A percentile compares a stretch with the other conserved stretches of the same genome.
Evolutionary conservation across 2,329 filamentous ascomycete species (phyloP).

Genomic region (Canariomyces notabilis): DNA sequence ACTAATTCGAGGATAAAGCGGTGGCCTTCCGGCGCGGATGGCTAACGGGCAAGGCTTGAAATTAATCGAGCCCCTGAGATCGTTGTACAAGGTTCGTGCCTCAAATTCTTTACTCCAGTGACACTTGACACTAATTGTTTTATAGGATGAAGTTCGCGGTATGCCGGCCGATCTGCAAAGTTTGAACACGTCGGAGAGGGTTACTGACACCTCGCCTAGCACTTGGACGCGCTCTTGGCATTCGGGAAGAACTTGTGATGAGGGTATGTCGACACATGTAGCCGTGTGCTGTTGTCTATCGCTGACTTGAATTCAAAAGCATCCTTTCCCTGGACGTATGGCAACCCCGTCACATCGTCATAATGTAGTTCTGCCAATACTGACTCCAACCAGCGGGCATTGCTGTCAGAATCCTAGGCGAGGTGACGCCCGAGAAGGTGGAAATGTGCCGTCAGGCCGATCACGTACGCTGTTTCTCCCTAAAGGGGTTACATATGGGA

Average conservation of each 20-base stretch:
- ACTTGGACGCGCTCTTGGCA: conserved; percentile 19
- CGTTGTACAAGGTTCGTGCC: conserved; percentile 73
- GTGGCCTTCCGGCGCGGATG: conserved; percentile 35
- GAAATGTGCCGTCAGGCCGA: conserved; percentile 75
- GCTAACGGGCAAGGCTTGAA: conserved; percentile 42
- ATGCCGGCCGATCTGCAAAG: neutral
- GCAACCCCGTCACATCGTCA: neutral
- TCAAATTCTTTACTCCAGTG: neutral
- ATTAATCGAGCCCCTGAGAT: conserved; percentile 72
- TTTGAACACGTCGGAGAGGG: no score
- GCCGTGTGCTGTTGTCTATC: neutral
- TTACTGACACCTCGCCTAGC: conserved; percentile 9
- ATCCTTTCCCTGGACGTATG: conserved; percentile 29
- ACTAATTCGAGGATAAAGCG: conserved; percentile 27
- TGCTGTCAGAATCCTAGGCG: conserved; percentile 75
- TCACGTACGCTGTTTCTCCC: conserved; percentile 27
- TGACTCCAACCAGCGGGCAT: conserved; percentile 41
- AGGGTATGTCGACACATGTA: conserved; percentile 18
- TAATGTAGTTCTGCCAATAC: conserved; percentile 11
- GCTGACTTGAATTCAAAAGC: conserved; percentile 11
- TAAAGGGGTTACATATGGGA: neutral
- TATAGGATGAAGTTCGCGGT: conserved; percentile 21
- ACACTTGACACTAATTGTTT: neutral
- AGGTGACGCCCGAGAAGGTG: conserved; percentile 74
- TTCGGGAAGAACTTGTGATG: conserved; percentile 22